Evolutionary conservation across 2,329 filamentous ascomycete species (phyloP), one percentile per base, ranked within the genome.

Genomic region (Herpotrichia juniperi): DNA sequence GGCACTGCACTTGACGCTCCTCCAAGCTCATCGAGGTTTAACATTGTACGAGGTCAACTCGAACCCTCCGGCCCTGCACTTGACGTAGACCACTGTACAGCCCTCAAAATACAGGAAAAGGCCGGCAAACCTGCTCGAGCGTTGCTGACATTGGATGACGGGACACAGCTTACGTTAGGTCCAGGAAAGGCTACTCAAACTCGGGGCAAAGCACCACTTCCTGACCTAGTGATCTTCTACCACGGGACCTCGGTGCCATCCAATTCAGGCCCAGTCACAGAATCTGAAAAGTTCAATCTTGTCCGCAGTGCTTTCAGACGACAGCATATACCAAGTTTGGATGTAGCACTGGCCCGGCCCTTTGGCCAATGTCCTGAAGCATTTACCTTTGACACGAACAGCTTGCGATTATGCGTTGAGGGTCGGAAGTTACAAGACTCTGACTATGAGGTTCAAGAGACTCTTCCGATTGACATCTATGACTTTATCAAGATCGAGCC

Each of bases 211-310:
- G 35, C 50, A 32, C 37, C 17, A 12, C 47, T 59, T 24, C 63
- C 70, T 37, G 69, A 74, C 42, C 62, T 74, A 10, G 67, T 66
- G 2, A 55, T 74, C 14, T 62, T 72, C 52, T 72, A 66, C 44
- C 64, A 74, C 55, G 17, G 51, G 51, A 34, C 52, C 56, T 42
- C 32, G 11, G 28, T 46, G n/a, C 32, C 44, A 11, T 30, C 34
- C 9, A 14, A 26, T 19, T 50, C 58, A 16, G 32, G 46, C 21
- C 34, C 53, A 14, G 30, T 34, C 19, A 47, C 43, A 43, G 60
- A 67, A 28, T 40, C 54, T 24, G 59, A 64, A 34, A 51, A 61
- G 28, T 56, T 63, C 46, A 54, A 57, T 2, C 54, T 59, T 55
- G 59, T 62, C 42, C 66, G 66, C 34, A 49, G 59, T 40, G 60